phyloP scores from a whole-genome alignment of 106 monocot species.

The Platanthera zijinensis region DNA sequence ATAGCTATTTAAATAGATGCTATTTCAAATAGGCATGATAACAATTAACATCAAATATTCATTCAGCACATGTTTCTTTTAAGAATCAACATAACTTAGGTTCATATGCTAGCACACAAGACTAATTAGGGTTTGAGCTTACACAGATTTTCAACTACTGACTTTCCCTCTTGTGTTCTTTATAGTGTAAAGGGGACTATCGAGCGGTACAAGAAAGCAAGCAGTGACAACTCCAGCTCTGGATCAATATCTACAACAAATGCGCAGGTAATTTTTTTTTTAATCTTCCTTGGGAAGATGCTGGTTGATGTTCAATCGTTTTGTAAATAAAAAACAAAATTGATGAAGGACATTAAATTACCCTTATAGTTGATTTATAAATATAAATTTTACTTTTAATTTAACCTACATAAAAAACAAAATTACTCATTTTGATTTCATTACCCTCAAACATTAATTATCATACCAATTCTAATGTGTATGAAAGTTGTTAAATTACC shows the following conservation, averaged over 20 bases:
- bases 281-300: background rate
- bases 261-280: conserved; percentile 26
- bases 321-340: background rate
- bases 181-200: conserved; percentile 47
- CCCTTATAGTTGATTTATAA: too few species aligned
- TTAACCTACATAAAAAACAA: too few species aligned
- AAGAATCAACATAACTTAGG: background rate
- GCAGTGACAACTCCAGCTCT: conserved; percentile 25
- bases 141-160: background rate
- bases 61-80: background rate
- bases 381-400: too few species aligned
- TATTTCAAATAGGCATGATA: too few species aligned
- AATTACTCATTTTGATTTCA: too few species aligned
- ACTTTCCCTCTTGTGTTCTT: background rate
- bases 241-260: conserved; percentile 34
- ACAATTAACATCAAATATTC: too few species aligned
- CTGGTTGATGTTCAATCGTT: background rate
- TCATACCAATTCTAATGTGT: too few species aligned
- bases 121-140: background rate
- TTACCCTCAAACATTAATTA: too few species aligned
- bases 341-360: too few species aligned
- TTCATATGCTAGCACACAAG: background rate
- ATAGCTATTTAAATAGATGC: too few species aligned
- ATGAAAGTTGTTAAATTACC: too few species aligned
- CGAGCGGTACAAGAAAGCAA: conserved; percentile 47